phyloP scores from a whole-genome alignment of 768 basidiomycete genomes.

The Rhodotorula toruloides region DNA sequence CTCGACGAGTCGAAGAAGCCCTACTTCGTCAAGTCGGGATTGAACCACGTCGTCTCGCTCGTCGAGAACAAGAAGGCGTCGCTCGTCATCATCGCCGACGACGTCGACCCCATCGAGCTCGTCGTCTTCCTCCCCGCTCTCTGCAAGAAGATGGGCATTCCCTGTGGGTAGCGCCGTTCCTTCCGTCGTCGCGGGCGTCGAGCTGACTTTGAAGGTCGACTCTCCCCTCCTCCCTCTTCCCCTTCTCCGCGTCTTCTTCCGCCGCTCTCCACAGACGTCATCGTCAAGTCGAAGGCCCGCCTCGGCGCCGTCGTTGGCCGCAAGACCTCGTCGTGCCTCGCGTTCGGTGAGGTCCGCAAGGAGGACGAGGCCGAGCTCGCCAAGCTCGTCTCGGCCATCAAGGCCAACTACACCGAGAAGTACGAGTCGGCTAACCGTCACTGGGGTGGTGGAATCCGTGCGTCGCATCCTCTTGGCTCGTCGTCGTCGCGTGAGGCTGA shows the following conservation, averaged over 20 bases:
- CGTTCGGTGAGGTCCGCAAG: conserved; percentile 86
- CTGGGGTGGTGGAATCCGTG: conserved; percentile 92
- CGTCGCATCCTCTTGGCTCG: background rate
- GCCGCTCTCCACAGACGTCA: conserved; percentile 62
- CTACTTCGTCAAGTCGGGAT: conserved; percentile 87
- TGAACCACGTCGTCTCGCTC: conserved; percentile 94
- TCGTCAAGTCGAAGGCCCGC: conserved; percentile 91
- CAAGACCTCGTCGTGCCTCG: conserved; percentile 90
- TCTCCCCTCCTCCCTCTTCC: background rate
- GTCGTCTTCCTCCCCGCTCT: conserved; percentile 97
- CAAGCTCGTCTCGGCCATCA: conserved; percentile 83
- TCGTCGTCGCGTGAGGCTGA: background rate
- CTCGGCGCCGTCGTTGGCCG: conserved; percentile 97
- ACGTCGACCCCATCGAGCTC: conserved; percentile 98
- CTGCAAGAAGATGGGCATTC: conserved; percentile 99
- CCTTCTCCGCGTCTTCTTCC: background rate
- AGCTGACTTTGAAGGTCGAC: background rate
- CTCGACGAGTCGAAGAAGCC: conserved; percentile 85
- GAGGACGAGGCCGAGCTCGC: conserved; percentile 92
- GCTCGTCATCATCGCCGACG: conserved; percentile 91
- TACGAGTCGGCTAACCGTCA: conserved; percentile 83
- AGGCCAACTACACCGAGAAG: conserved; percentile 86
- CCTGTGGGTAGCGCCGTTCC: conserved; percentile 43
- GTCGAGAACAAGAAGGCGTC: conserved; percentile 96
- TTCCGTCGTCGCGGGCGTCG: background rate